A percentile compares a stretch with the other conserved stretches of the same genome.
Conservation (phyloP, 1,284 basidiomycete genomes). For the Naganishia liquefaciens region DNA sequence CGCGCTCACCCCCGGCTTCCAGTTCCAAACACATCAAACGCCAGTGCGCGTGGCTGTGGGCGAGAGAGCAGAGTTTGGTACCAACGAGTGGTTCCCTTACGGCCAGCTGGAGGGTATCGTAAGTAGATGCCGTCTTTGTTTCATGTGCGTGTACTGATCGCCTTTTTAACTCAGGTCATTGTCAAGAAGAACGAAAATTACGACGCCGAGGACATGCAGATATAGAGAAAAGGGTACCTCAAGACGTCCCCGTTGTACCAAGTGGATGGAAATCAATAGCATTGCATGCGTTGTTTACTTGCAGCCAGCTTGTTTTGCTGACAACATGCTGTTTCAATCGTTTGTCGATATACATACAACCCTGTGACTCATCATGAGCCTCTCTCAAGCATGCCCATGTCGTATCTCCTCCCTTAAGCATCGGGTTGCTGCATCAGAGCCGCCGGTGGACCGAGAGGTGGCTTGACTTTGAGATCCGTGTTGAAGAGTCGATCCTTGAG, state of each 20-base stretch:
- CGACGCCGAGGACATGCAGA: conserved; percentile 47
- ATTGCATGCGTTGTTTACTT: conserved; percentile 1
- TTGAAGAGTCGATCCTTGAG: conserved; percentile 68
- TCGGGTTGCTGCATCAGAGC: conserved; percentile 24
- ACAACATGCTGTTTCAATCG: not conserved
- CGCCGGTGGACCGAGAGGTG: conserved; percentile 15
- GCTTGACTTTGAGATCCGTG: conserved; percentile 36
- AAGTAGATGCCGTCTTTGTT: not conserved
- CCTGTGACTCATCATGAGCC: no score
- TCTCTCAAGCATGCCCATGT: no score
- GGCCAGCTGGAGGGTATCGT: conserved; percentile 81
- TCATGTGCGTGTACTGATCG: not conserved
- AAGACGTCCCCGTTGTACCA: not conserved
- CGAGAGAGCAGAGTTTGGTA: conserved; percentile 92
- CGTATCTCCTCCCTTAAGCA: not conserved
- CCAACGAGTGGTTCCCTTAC: conserved; percentile 94
- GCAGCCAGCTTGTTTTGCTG: no score
- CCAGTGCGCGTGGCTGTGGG: conserved; percentile 91
- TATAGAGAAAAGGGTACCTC: conserved; percentile 19
- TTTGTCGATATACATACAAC: no score
- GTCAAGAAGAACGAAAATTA: conserved; percentile 50
- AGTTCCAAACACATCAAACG: conserved; percentile 93
- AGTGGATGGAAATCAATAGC: conserved; percentile 15
- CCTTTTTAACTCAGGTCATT: conserved; percentile 25
- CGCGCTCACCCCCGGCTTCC: conserved; percentile 1